A percentile compares a stretch with the other conserved stretches of the same genome.
Evolutionary conservation across 768 basidiomycete genomes (phyloP).

Genomic region (Cubamyces sp.): DNA sequence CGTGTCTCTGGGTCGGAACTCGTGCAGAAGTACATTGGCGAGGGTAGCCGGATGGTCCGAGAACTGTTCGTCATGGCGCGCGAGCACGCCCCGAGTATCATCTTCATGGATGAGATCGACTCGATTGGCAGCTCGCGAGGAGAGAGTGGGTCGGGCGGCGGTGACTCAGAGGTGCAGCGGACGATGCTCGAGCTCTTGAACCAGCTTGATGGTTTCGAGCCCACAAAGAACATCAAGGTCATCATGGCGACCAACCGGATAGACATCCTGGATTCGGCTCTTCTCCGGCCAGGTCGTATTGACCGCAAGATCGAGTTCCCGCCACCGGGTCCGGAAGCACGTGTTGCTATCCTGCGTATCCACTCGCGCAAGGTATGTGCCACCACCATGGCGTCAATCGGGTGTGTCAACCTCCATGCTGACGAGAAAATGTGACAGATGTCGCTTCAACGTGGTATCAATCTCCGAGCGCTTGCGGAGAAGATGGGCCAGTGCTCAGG

Average conservation of each 20-base stretch:
- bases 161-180: conserved; percentile 69
- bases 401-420: background rate
- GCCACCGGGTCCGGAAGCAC: conserved; percentile 94
- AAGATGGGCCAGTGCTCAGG: conserved; percentile 99
- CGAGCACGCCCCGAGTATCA: conserved; percentile 96
- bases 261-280: conserved; percentile 93
- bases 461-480: conserved; percentile 92
- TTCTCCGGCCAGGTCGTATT: conserved; percentile 93
- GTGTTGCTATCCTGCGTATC: conserved; percentile 95
- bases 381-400: background rate
- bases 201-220: conserved; percentile 69
- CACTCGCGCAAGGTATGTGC: conserved; percentile 85
- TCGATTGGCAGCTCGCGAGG: conserved; percentile 94
- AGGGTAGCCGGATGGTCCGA: conserved; percentile 94
- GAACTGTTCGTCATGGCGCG: conserved; percentile 98
- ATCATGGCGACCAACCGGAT: conserved; percentile 99
- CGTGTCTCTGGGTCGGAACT: conserved; percentile 92
- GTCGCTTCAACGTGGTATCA: conserved; percentile 97
- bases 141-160: conserved; percentile 67
- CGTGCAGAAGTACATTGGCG: conserved; percentile 98
- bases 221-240: conserved; percentile 84
- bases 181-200: conserved; percentile 70
- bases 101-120: conserved; percentile 99
- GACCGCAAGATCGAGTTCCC: conserved; percentile 99
- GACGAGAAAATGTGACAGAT: conserved; percentile 54